phyloP scores from a whole-genome alignment of 192 early-diverging fungal species.

The Rhizophagus prolifer region DNA sequence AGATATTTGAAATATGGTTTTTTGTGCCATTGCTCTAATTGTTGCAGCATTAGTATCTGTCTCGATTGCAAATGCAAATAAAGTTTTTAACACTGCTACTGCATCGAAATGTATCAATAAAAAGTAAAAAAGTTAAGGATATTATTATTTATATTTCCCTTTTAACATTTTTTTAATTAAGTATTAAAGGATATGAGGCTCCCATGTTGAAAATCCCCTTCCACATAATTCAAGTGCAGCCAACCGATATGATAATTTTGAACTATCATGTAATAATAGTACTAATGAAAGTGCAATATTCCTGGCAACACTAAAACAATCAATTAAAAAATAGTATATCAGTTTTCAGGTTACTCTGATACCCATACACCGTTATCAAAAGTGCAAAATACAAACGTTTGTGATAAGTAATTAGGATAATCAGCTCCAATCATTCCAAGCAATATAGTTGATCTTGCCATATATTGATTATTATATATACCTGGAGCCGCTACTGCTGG shows the following conservation, averaged over 20 bases:
- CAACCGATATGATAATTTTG: conserved; percentile 48
- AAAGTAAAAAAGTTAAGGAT: conserved; percentile 11
- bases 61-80: conserved; percentile 59
- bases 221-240: conserved; percentile 73
- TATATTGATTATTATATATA: conserved; percentile 43
- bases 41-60: conserved; percentile 33
- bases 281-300: conserved; percentile 68
- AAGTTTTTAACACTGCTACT: conserved; percentile 54
- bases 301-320: conserved; percentile 46
- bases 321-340: no score
- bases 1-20: conserved; percentile 74
- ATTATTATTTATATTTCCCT: background rate
- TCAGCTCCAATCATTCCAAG: conserved; percentile 74
- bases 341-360: no score
- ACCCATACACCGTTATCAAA: background rate
- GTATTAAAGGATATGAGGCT: conserved; percentile 54
- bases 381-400: conserved; percentile 34
- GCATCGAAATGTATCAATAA: conserved; percentile 51
- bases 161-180: background rate
- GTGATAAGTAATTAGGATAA: conserved; percentile 47
- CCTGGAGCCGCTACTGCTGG: conserved; percentile 43
- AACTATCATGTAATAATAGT: conserved; percentile 60
- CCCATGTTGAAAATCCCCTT: conserved; percentile 72
- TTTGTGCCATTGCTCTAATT: conserved; percentile 60
- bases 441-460: conserved; percentile 68